Evolutionary conservation across 371 early-diverging fungal species (phyloP).

Genomic region (Mortierella sp.): DNA sequence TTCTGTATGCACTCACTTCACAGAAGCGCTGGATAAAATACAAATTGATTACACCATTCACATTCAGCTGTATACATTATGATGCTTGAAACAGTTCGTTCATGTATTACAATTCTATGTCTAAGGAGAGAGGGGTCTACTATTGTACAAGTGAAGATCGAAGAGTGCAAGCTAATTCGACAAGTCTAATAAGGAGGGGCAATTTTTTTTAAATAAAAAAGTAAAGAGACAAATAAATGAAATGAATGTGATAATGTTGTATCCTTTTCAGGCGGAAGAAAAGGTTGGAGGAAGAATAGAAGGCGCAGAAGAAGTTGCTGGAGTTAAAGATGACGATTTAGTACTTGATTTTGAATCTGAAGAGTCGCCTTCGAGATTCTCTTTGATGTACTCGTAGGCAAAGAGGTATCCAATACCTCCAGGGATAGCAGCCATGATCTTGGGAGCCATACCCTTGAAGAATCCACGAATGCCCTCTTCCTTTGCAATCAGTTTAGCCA

Average conservation of each 20-base stretch:
- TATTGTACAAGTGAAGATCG: conserved; percentile 20
- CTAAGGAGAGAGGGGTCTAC: not conserved
- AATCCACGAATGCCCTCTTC: conserved; percentile 53
- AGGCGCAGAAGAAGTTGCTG: not conserved
- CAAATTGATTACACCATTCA: not conserved
- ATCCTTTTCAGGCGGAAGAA: conserved; percentile 19
- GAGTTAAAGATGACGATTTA: not conserved
- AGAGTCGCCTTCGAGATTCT: conserved; percentile 36
- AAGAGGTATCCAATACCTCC: conserved; percentile 48
- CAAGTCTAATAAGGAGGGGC: conserved; percentile 4
- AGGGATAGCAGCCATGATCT: conserved; percentile 48
- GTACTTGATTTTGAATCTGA: conserved; percentile 5
- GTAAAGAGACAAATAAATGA: not conserved
- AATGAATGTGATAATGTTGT: not conserved
- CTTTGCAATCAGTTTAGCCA: conserved; percentile 48
- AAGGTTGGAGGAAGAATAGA: conserved; percentile 38
- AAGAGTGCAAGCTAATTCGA: not conserved
- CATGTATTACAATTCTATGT: conserved; percentile 17
- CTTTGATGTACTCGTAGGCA: conserved; percentile 53
- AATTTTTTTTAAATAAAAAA: not conserved
- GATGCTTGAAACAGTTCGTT: conserved; percentile 13
- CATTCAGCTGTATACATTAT: not conserved
- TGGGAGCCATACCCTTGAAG: conserved; percentile 52
- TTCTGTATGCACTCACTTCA: not conserved
- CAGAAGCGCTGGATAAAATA: not conserved